Evolutionary conservation across 1,284 basidiomycete genomes (phyloP), one percentile per base, ranked within the genome.

Genomic region (Austroboletus niveus): DNA sequence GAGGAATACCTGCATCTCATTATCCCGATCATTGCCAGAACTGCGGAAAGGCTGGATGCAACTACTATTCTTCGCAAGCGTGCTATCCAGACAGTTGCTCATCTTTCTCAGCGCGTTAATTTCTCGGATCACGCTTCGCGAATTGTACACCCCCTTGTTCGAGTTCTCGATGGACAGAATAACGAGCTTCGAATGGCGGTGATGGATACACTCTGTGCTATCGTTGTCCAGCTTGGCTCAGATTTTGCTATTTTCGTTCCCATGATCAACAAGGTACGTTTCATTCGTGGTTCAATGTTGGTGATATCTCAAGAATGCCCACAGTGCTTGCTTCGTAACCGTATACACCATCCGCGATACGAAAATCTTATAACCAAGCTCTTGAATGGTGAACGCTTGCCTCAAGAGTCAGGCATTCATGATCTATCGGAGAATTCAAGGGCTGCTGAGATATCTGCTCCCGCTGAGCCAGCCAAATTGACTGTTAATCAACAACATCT

Each of bases 91-190:
- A 96, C 94, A 0, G 91, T 98, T 17, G 94, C 94, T 42, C 90
- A 92, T 30, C 75, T 99, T 17, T 94, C 94, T 14, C 82, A 89
- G 58, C 86, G 96, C 57, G 94, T 99, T 62, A 98, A 99, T 72
- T 98, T 99, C 67, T 95, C 92, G n/a, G 97, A 99, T 65, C 95
- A 99, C 63, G 94, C 96, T 8, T 97, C 94, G 17, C 84, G 96
- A 43, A 98, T 99, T 63, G 92, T 99, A 24, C 97, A 98, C 64
- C 96, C 97, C 3, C 78, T 99, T 14, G 89, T 95, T 38, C 84
- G 97, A 42, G 90, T 98, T 5, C 75, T 99, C 48, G 85, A 87
- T 40, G 78, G 78, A n/a, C 75, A 81, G 6, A 87, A 81, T 57
- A 90, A 91, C 49, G 96, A 99, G 55, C 75, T 99, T 43, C 81